Base-by-base conservation (phyloP, 805 yeast species). In the Pichia rugopelliculosa region DNA sequence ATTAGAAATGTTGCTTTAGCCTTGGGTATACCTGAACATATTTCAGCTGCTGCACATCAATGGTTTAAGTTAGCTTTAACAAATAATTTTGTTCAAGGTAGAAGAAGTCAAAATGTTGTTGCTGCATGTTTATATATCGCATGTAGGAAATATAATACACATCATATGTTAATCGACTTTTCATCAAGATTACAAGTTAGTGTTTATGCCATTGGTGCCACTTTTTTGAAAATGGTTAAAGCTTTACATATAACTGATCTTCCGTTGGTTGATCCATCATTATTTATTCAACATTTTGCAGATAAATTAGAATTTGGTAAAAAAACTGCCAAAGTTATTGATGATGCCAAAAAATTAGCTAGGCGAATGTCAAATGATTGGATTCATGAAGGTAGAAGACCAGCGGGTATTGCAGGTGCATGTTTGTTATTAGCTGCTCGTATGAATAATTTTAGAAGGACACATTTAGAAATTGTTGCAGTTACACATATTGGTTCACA, bases 371-470 rank as follows among this genome's bases (percentile, higher is more conserved):
- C 90, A 13, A 78, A 80, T 39, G 98, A 93, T 60, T 93, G 98
- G 97, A 85, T 93, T 56, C 87, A 83, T 62, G 95, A 88, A 66
- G 99, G 99, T 23, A 77, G 99, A 61, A 75, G 98, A 53, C 99
- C 99, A 0, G 98, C 99, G 0, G 99, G 99, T 58, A 80, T 93
- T 46, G 99, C 99, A 0, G 99, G 98, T 21, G 99, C 99, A 0
- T 89, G 97, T 66, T 72, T 93, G 2, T 63, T 95, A 40, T 68
- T 93, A 44, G 99, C 99, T 0, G 93, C 97, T 2, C 76, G 99
- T 66, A 95, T 93, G 98, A 93, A 93, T 67, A 90, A 90, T 60
- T 82, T 86, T 62, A 76, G 96, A 60, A 75, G 98, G 59, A 83
- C 95, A 3, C 96, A 91, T 63, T 77, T 90, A 1, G 98, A 95